Evolutionary conservation across 2,329 filamentous ascomycete species (phyloP), one percentile per base, ranked within the genome.

Genomic region (Botrytis squamosa): DNA sequence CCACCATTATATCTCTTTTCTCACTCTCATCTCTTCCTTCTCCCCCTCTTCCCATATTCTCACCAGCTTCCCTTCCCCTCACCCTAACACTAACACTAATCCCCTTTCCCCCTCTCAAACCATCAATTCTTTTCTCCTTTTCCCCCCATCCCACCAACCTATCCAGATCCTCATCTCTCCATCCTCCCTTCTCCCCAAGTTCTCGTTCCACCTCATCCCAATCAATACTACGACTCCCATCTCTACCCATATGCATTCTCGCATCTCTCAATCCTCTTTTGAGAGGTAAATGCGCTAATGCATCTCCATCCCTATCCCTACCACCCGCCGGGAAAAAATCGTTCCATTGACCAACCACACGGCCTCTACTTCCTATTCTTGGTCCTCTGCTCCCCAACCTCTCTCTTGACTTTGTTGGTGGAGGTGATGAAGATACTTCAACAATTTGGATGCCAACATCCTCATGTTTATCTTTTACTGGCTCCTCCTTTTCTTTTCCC

Each of bases 1-100:
- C 71, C 9, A 81, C 73, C 77, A 80, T 79, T 36, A 73, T 42
- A 36, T 29, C 63, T 22, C 59, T 49, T 3, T n/a, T 29, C 59
- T 14, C 8, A 55, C 42, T 29, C 22, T 40, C 7, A 38, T 25
- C 52, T 16, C 57, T 29, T 46, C 6, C 8, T 4, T 20, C 22
- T 22, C 4, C 44, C n/a, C 12, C 25, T 55, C 22, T 25, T 68
- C 36, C 25, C 36, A 7, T 12, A 2, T 29, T 38, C 36, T 36
- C 46, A 29, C 33, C 29, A 25, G 16, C 14, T 57, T 22, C 18
- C 64, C 2, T 36, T 36, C 22, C n/a, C 12, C 59, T 38, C 40
- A 33, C 40, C 14, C 40, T 40, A 44, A 38, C 40, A 29, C 57
- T 42, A 18, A 57, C 52, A 29, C 52, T 29, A 9, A 57, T 10